Evolutionary conservation across 1,284 basidiomycete species (phyloP).

Genomic region (Macrocystidia cucumis): DNA sequence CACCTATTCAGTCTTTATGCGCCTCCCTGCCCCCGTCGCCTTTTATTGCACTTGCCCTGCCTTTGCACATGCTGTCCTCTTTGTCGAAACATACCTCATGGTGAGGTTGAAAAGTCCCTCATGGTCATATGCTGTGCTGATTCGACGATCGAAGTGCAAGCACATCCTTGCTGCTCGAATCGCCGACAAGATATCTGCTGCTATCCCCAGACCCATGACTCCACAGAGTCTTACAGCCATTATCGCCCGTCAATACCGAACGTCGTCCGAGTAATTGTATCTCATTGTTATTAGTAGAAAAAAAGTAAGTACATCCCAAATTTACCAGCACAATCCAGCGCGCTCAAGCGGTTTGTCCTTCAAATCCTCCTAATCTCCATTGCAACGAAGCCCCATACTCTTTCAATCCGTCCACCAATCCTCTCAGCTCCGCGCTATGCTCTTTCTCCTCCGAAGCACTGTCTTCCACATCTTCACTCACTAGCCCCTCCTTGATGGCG

Average conservation of each 20-base stretch:
- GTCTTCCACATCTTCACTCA: slow-evolving; percentile 20
- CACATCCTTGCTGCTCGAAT: slow-evolving; percentile 63
- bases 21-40: slow-evolving; percentile 32
- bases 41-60: slow-evolving; percentile 71
- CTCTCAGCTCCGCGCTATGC: neutral
- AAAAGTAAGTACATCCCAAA: too few species aligned
- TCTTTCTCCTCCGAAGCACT: slow-evolving; percentile 5
- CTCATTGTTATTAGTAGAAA: too few species aligned
- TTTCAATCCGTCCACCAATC: slow-evolving; percentile 35
- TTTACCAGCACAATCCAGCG: too few species aligned
- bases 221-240: slow-evolving; percentile 37
- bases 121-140: neutral
- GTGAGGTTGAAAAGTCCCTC: slow-evolving; percentile 27
- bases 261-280: too few species aligned
- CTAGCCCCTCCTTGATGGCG: slow-evolving; percentile 38
- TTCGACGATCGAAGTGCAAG: slow-evolving; percentile 48
- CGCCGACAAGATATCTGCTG: slow-evolving; percentile 43
- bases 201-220: slow-evolving; percentile 37
- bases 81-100: slow-evolving; percentile 54
- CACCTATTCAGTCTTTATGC: slow-evolving; percentile 53
- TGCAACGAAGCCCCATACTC: slow-evolving; percentile 42
- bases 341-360: too few species aligned
- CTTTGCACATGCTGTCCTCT: slow-evolving; percentile 55
- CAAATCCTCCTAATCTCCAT: slow-evolving; percentile 36
- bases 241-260: slow-evolving; percentile 17